Evolutionary conservation across 495 filamentous ascomycete genomes (phyloP).

Genomic region (Neurospora intermedia): DNA sequence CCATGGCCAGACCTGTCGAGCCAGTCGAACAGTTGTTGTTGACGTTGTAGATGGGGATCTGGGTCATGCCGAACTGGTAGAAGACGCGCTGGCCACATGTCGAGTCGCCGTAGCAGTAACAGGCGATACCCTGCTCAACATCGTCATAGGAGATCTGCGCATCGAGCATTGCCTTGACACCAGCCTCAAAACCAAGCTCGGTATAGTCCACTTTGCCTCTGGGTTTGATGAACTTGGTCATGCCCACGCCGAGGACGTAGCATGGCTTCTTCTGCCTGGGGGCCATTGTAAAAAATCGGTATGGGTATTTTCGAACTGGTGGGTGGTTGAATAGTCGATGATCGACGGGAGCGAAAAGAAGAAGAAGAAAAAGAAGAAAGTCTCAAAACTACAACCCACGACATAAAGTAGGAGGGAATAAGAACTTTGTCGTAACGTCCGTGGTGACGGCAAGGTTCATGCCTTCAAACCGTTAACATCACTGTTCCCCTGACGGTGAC

Average conservation of each 20-base stretch:
- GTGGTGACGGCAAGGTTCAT: neutral
- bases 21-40: constrained; percentile 99
- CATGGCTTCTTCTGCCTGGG: constrained; percentile 34
- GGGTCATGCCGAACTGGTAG: constrained; percentile 96
- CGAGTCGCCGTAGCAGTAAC: constrained; percentile 93
- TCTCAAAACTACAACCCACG: neutral
- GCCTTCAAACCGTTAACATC: neutral
- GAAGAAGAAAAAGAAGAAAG: neutral
- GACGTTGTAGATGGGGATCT: constrained; percentile 92
- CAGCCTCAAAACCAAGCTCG: constrained; percentile 88
- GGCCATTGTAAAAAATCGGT: constrained; percentile 23
- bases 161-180: constrained; percentile 90
- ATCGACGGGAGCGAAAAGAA: neutral
- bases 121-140: constrained; percentile 90
- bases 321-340: neutral
- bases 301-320: neutral
- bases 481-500: neutral
- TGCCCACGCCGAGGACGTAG: constrained; percentile 93
- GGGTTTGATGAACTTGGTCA: constrained; percentile 99
- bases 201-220: constrained; percentile 83
- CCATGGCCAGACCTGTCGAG: constrained; percentile 78
- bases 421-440: neutral
- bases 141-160: constrained; percentile 95
- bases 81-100: constrained; percentile 95
- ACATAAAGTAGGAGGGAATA: neutral